Evolutionary conservation across 2,329 filamentous ascomycete species (phyloP).

Genomic region (Alternaria gaisen): DNA sequence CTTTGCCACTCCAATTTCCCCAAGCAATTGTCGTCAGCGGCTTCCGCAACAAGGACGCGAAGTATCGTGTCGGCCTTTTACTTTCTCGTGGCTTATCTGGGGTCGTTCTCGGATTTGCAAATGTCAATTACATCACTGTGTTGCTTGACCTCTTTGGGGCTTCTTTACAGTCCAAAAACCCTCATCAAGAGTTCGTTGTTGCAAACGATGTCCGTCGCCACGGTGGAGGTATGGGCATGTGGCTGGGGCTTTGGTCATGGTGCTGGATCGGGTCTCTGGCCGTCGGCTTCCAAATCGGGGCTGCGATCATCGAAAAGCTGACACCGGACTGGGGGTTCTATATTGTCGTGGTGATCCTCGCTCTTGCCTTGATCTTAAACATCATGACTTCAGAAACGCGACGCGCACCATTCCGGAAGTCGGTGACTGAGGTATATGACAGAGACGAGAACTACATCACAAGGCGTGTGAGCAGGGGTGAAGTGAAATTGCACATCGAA

Average conservation of each 20-base stretch:
- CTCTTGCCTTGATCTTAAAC: slow-evolving; percentile 72
- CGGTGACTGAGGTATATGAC: slow-evolving; percentile 67
- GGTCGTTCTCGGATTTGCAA: slow-evolving; percentile 74
- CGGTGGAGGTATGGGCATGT: slow-evolving; percentile 81
- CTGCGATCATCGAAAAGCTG: slow-evolving; percentile 69
- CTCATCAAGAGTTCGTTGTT: slow-evolving; percentile 76
- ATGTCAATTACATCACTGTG: slow-evolving; percentile 78
- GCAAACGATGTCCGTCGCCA: slow-evolving; percentile 74
- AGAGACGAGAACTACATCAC: slow-evolving; percentile 58
- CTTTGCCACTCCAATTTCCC: slow-evolving; percentile 77
- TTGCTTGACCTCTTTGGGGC: slow-evolving; percentile 80
- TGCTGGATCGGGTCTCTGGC: slow-evolving; percentile 77
- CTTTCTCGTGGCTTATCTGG: slow-evolving; percentile 72
- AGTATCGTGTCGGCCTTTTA: slow-evolving; percentile 69
- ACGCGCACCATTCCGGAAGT: slow-evolving; percentile 72
- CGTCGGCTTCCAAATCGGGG: slow-evolving; percentile 76
- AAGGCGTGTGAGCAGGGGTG: slow-evolving; percentile 71
- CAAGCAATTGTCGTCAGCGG: slow-evolving; percentile 72
- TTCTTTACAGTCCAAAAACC: slow-evolving; percentile 74
- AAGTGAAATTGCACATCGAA: slow-evolving; percentile 78
- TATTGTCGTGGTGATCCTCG: slow-evolving; percentile 73
- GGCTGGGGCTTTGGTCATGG: slow-evolving; percentile 72
- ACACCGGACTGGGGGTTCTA: slow-evolving; percentile 80
- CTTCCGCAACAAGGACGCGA: slow-evolving; percentile 59
- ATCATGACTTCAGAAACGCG: slow-evolving; percentile 76